Percentiles rank a stretch among this genome's conserved stretches.
Evolutionary conservation across 768 basidiomycete genomes (phyloP).

Genomic region (Royoungia palumana): DNA sequence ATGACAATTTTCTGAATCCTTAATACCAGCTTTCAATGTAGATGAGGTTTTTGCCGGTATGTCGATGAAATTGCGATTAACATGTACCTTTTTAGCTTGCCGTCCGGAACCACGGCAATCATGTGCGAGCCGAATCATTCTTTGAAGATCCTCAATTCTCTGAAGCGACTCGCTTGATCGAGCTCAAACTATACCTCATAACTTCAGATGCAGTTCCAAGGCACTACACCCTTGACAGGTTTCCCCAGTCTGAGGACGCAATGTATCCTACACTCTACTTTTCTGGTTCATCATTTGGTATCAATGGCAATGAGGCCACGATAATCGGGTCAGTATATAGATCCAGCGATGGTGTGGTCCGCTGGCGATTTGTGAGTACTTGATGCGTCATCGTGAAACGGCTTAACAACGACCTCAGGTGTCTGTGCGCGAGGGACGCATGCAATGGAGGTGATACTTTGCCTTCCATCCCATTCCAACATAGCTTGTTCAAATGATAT

Average conservation of each 20-base stretch:
- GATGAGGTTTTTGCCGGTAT: slow-evolving; percentile 8
- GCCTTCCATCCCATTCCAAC: not conserved
- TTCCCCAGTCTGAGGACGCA: slow-evolving; percentile 21
- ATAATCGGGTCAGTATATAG: slow-evolving; percentile 51
- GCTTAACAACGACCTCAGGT: slow-evolving; percentile 35
- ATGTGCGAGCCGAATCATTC: slow-evolving; percentile 31
- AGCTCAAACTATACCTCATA: slow-evolving; percentile 50
- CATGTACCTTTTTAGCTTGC: slow-evolving; percentile 6
- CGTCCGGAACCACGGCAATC: slow-evolving; percentile 21
- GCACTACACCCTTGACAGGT: slow-evolving; percentile 18
- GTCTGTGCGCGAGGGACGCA: slow-evolving; percentile 48
- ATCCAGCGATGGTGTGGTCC: slow-evolving; percentile 42
- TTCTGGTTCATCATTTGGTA: slow-evolving; percentile 42
- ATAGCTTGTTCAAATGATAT: not conserved
- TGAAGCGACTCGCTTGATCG: slow-evolving; percentile 64
- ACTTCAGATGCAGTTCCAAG: slow-evolving; percentile 23
- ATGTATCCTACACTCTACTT: slow-evolving; percentile 47
- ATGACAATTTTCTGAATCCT: not conserved
- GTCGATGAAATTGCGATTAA: slow-evolving; percentile 3
- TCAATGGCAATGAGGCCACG: slow-evolving; percentile 40
- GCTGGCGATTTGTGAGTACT: slow-evolving; percentile 59
- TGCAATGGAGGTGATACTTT: slow-evolving; percentile 57
- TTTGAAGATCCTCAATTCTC: slow-evolving; percentile 54
- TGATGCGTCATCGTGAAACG: slow-evolving; percentile 1
- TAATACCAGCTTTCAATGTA: slow-evolving; percentile 49